Evolutionary conservation across 805 yeast species (phyloP), one percentile per base, ranked within the genome.

Genomic region (Yarrowia sp.): DNA sequence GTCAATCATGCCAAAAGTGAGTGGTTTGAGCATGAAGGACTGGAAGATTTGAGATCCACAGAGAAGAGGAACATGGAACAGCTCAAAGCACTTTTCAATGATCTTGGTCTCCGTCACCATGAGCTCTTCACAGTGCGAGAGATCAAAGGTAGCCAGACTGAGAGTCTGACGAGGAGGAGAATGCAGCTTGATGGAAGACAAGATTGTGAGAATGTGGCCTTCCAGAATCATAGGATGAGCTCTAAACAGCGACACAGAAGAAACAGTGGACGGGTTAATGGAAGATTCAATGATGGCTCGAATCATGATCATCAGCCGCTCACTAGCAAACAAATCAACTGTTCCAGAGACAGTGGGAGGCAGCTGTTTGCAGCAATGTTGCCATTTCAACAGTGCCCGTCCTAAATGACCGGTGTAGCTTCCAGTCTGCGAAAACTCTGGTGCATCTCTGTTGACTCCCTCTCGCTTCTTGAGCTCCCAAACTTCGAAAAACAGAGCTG

Each of bases 401-500:
- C 50, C 43, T 5, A 58, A 31, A 9, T 55, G 61, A 13, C 47
- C 61, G 5, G 61, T 55, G 13, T 55, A 31, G 3, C 44, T 28
- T 2, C 61, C 47, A 3, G 28, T 41, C 31, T 36, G 43, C 3
- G 42, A 8, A 14, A 38, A 35, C 31, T 36, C 33, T 18, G 32
- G 8, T 8, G 28, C 39, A 4, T 39, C 45, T 15, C 45, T 43
- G 41, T 17, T 57, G 42, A 36, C 36, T 9, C 42, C 51, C 10
- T 58, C 64, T 13, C 51, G 31, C 43, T 43, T 43, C 22, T 44
- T 43, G 7, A 58, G 35, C 35, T 58, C 64, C 66, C 69, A 63
- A 15, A 70, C 61, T 28, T 72, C 74, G 32, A 70, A 44, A 18
- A 67, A 70, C 53, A 72, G 47, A 3, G 71, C 74, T 1, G 74